Conservation (phyloP, 2,329 filamentous ascomycete genomes). For the Cryphonectria naterciae region DNA sequence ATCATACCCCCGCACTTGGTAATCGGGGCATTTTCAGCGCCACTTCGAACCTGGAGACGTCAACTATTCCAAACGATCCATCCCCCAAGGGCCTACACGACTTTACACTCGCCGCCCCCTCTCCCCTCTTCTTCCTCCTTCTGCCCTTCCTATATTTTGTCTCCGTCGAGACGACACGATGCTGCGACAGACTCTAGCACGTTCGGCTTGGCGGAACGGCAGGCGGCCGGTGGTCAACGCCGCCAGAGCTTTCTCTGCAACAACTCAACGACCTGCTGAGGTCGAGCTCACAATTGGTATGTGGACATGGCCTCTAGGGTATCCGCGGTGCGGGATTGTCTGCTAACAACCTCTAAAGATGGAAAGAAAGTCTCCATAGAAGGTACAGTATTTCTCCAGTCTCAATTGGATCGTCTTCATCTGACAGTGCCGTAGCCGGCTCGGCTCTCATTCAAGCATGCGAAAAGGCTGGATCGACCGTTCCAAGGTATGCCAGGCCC, state of each 20-base stretch:
- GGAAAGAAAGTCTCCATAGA: slow-evolving; percentile 98
- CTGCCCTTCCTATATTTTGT: slow-evolving; percentile 40
- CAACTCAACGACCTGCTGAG: slow-evolving; percentile 78
- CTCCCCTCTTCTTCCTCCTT: slow-evolving; percentile 41
- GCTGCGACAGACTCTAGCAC: slow-evolving; percentile 70
- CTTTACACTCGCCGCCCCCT: slow-evolving; percentile 30
- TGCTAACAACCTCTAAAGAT: slow-evolving; percentile 61
- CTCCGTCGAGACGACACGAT: slow-evolving; percentile 66
- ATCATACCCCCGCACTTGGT: slow-evolving; percentile 50
- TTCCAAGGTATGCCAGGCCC: slow-evolving; percentile 70
- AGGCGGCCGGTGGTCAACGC: slow-evolving; percentile 58
- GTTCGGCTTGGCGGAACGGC: slow-evolving; percentile 69
- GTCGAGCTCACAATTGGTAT: slow-evolving; percentile 95
- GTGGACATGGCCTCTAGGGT: slow-evolving; percentile 38
- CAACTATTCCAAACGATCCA: slow-evolving; percentile 34
- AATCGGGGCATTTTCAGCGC: slow-evolving; percentile 43
- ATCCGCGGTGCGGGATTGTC: slow-evolving; percentile 25
- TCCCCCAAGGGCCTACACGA: slow-evolving; percentile 41
- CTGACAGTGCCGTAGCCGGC: slow-evolving; percentile 66
- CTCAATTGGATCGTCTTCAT: slow-evolving; percentile 21
- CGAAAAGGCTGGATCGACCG: slow-evolving; percentile 90
- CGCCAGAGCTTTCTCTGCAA: slow-evolving; percentile 81
- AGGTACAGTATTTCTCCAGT: slow-evolving; percentile 60
- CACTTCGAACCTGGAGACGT: slow-evolving; percentile 34
- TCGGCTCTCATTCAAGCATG: slow-evolving; percentile 98